Conservation (phyloP, 495 filamentous ascomycete species). For the Aspergillus nidulans region DNA sequence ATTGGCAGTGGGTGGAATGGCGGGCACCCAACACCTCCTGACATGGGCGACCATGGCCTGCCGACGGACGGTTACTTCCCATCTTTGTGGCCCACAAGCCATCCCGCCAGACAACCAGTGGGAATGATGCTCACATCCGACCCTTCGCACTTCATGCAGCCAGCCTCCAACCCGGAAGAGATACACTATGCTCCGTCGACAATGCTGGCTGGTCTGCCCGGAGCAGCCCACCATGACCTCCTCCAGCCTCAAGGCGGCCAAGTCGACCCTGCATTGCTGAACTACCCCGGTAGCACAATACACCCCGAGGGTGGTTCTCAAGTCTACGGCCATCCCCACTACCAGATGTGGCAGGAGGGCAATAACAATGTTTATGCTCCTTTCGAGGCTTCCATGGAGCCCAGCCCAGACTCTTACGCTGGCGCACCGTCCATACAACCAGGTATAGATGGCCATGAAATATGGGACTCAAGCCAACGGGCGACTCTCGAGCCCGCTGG, state of each 20-base stretch:
- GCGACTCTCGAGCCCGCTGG: constrained; percentile 10
- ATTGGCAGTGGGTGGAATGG: constrained; percentile 25
- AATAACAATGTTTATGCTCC: constrained; percentile 16
- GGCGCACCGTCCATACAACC: constrained; percentile 6
- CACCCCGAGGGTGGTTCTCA: constrained; percentile 5
- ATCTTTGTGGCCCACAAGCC: constrained; percentile 40
- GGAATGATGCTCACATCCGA: constrained; percentile 48
- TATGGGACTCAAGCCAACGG: constrained; percentile 19
- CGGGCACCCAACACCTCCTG: constrained; percentile 34
- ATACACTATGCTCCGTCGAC: constrained; percentile 30
- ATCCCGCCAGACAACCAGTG: constrained; percentile 58
- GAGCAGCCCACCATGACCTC: constrained; percentile 50
- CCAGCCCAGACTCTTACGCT: constrained; percentile 7
- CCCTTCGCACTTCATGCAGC: constrained; percentile 60
- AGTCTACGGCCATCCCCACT: constrained; percentile 12
- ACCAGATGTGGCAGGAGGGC: constrained; percentile 20
- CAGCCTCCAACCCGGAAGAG: constrained; percentile 38
- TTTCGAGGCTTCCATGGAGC: constrained; percentile 8
- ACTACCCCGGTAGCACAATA: constrained; percentile 22
- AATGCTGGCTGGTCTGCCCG: constrained; percentile 48
- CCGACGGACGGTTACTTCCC: constrained; percentile 26
- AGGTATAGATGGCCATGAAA: constrained; percentile 12
- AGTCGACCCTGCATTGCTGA: constrained; percentile 44
- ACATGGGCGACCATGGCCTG: constrained; percentile 23
- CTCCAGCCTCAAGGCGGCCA: constrained; percentile 38